Evolutionary conservation across 139 green algal species (phyloP), one percentile per base, ranked within the genome.

Genomic region (Haematococcus lacustris): DNA sequence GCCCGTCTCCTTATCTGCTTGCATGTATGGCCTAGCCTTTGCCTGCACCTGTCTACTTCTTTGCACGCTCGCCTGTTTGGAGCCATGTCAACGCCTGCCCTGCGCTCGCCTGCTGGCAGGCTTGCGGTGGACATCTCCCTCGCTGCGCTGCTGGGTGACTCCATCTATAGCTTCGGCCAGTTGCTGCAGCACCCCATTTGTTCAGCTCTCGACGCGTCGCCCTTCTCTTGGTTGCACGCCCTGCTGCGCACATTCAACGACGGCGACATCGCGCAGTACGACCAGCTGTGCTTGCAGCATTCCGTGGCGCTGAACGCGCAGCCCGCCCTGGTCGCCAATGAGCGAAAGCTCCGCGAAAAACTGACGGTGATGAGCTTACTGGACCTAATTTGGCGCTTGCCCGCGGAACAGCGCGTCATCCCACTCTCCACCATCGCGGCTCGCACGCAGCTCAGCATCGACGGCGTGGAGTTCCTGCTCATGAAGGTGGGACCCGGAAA

Each of bases 111-210:
- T n/a, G n/a, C n/a, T n/a, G n/a, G n/a, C 65, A 78, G 86, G 0
- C 75, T 98, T 39, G 94, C 90, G 6, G 93, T 98, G 41, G 96
- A 99, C 83, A 83, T 98, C 35, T 90, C 87, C 3, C 81, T 98
- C 30, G 91, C 95, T 4, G 95, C 96, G 21, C 84, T 99, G 60
- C 88, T 99, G 39, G 96, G 94, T 0, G 91, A 98, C 43, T 82
- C 90, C 76, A 79, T 98, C 32, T 98, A 97, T 90, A 94, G 86
- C 81, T 98, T 99, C 85, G 96, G 92, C 2, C 94, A 98, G 89
- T 89, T 99, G 66, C 82, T 99, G 63, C 87, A 91, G 77, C 96
- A 99, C 83, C 96, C 96, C 40, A 96, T 99, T 57, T 82, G 97
- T 33, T 78, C 59, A 23, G 71, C 78, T 17, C 83, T 98, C 53